These are phyloP conservation scores for Gossypium lobatum DNA, from an alignment of 441 rosid genomes.

Conservation along the genomic window DNA sequence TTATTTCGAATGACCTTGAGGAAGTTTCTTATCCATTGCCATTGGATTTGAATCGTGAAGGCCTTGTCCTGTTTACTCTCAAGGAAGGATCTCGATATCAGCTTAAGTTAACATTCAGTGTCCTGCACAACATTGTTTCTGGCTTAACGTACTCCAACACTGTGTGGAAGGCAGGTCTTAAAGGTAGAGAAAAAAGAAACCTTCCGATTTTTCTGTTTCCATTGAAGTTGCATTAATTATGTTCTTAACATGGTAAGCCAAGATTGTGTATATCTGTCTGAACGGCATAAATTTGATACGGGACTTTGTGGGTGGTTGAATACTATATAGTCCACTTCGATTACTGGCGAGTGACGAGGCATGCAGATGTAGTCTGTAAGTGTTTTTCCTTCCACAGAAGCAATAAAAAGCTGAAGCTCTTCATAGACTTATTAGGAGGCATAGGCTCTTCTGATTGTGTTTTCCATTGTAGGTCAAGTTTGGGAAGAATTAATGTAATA, in stretches of 20 bases:
- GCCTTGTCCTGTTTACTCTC: constrained; percentile 32
- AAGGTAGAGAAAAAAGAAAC: constrained; percentile 19
- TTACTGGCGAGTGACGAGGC: neutral
- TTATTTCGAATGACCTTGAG: constrained; percentile 40
- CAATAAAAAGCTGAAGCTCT: neutral
- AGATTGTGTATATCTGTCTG: neutral
- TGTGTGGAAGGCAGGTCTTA: constrained; percentile 38
- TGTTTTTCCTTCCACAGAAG: neutral
- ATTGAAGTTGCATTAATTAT: neutral
- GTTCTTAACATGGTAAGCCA: neutral
- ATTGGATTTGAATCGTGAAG: constrained; percentile 20
- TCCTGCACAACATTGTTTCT: constrained; percentile 38
- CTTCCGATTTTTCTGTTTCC: neutral
- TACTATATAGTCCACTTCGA: neutral
- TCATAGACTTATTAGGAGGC: neutral
- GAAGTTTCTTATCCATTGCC: constrained; percentile 39
- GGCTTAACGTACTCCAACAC: constrained; percentile 32
- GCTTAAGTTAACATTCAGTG: constrained; percentile 42
- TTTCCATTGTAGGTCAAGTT: neutral
- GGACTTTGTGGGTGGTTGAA: neutral
- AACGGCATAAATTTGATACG: neutral
- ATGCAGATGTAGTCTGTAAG: neutral
- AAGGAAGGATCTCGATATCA: constrained; percentile 49
- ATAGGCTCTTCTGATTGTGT: neutral
- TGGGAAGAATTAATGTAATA: neutral